Conservation (phyloP, 2,329 filamentous ascomycete genomes). For the Aspergillus sp. region DNA sequence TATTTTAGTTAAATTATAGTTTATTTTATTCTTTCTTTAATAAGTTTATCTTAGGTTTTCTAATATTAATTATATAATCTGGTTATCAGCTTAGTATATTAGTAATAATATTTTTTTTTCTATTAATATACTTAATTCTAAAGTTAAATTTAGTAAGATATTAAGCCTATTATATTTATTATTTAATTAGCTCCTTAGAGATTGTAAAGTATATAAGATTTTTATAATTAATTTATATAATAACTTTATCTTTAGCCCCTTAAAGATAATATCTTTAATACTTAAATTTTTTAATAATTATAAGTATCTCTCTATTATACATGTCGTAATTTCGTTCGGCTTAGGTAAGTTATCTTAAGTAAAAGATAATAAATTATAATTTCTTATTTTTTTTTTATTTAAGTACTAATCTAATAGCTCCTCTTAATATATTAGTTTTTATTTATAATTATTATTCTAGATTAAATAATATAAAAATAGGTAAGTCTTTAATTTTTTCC, state of each 20-base stretch:
- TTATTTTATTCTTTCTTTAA: background rate
- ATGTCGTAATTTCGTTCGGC: background rate
- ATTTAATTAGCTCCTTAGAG: background rate
- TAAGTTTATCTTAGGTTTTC: background rate
- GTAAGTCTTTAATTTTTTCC: background rate
- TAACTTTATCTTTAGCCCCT: background rate
- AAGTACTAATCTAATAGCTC: background rate
- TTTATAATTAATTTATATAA: background rate
- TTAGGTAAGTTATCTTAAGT: background rate
- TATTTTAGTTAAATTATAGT: background rate
- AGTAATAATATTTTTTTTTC: background rate
- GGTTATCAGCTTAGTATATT: background rate
- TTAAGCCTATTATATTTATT: background rate
- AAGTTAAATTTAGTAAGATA: background rate
- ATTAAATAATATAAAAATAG: background rate
- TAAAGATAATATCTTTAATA: background rate
- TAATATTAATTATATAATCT: background rate
- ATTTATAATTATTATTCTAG: background rate
- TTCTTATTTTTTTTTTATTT: background rate
- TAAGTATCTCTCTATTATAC: background rate
- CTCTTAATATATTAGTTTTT: background rate
- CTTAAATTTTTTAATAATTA: background rate
- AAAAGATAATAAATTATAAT: background rate
- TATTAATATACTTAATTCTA: background rate
- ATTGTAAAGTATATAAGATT: background rate